Base-by-base conservation (phyloP, 495 filamentous ascomycete genomes). In the Neurospora intermedia region DNA sequence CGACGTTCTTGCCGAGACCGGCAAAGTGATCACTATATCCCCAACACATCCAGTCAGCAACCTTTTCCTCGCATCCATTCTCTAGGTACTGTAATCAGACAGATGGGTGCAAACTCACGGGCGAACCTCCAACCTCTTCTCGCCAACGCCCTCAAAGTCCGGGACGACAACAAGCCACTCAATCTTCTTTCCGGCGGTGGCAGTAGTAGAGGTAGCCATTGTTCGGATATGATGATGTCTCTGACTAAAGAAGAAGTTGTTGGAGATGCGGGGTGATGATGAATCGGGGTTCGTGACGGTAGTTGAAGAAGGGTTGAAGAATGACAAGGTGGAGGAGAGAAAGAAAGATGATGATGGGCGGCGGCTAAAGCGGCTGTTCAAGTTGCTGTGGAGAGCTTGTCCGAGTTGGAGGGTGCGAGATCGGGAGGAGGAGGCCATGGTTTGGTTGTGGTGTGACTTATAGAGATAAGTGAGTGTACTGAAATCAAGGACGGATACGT, bases 131-230 rank as follows among this genome's bases (percentile, higher is more conserved):
- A 96, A 79, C 42, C 94, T 81, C 84, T 91, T 91, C 69, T 85
- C 83, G 76, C 91, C 80, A n/a, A 82, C 86, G 6, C 88, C 91
- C 0, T 85, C 85, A 74, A 90, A 87, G 82, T 98, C 95, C 18
- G 94, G 94, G 18, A 95, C 75, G 71, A 97, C 90, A 76, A 94
- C 91, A 11, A 98, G 87, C 89, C 91, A 98, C 82, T 98, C 94
- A 72, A 87, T 84, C 82, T 91, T 90, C 70, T 80, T 79, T 71
- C 83, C 78, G 13, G 77, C 70, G 69, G 83, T 75, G 27, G 27
- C 3, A 31, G 27, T 31, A 9, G 83, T 75, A 9, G 77, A 6
- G 15, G 54, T 45, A 39, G 85, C 80, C 85, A 87, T 87, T 74
- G 78, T 81, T 74, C 73, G 77, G 23, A 42, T 70, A 1, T 8